A percentile compares a stretch with the other conserved stretches of the same genome.
These are phyloP conservation scores for Biscogniauxia sp. DNA, from an alignment of 2,329 filamentous ascomycete genomes.

Conservation along the genomic window DNA sequence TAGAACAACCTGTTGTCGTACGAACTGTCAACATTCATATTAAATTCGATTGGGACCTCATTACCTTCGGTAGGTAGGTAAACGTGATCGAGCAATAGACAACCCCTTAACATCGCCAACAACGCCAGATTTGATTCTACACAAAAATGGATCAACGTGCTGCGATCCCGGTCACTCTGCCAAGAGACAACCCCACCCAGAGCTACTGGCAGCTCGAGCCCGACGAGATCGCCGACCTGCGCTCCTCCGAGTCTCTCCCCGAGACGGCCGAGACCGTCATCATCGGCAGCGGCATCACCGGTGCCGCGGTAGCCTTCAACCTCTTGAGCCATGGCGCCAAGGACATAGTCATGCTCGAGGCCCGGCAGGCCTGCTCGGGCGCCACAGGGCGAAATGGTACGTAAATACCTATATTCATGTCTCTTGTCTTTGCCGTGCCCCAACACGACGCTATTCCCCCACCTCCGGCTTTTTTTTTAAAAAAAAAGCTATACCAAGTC, in stretches of 20 bases:
- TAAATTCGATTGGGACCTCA: too few relatives aligned
- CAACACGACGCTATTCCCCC: too few relatives aligned
- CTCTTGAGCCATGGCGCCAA: slow-evolving; percentile 39
- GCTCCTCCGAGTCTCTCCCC: slow-evolving; percentile 50
- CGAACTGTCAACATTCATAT: not conserved
- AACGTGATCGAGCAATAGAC: not conserved
- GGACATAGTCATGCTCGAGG: slow-evolving; percentile 61
- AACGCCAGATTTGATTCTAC: not conserved
- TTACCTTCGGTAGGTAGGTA: not conserved
- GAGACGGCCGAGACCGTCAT: slow-evolving; percentile 56
- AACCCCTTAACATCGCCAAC: not conserved
- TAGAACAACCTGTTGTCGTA: not conserved
- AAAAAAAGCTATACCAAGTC: too few relatives aligned
- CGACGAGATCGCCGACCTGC: slow-evolving; percentile 51
- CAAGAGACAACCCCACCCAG: slow-evolving; percentile 48
- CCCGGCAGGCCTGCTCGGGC: slow-evolving; percentile 63
- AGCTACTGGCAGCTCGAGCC: slow-evolving; percentile 62
- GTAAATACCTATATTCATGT: not conserved
- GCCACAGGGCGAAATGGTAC: slow-evolving; percentile 60
- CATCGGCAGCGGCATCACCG: slow-evolving; percentile 64
- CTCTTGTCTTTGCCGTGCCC: not conserved
- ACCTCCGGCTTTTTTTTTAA: too few relatives aligned
- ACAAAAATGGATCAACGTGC: slow-evolving; percentile 36
- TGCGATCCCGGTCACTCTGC: slow-evolving; percentile 42
- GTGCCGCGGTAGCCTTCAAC: slow-evolving; percentile 56